Conservation (phyloP, 257 asterid genomes). For the Nicotiana tomentosiformis region DNA sequence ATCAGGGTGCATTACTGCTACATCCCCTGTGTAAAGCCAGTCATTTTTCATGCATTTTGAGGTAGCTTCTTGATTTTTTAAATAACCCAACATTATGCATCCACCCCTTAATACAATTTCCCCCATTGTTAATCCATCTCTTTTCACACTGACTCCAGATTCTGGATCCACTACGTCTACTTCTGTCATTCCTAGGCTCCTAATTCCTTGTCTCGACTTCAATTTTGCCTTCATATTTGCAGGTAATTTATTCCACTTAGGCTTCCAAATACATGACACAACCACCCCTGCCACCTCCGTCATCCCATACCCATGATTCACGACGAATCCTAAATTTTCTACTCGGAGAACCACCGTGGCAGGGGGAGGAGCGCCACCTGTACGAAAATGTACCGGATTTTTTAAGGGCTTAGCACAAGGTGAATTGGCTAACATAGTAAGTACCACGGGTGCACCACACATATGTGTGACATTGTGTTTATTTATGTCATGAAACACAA, state of each 20-base stretch:
- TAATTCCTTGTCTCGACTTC: slow-evolving; percentile 69
- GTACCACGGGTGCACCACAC: slow-evolving; percentile 85
- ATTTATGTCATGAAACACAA: slow-evolving; percentile 27
- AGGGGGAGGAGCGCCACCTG: slow-evolving; percentile 77
- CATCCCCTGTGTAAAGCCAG: slow-evolving; percentile 78
- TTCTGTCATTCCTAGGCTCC: slow-evolving; percentile 42
- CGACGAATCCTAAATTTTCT: slow-evolving; percentile 51
- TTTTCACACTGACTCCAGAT: slow-evolving; percentile 39
- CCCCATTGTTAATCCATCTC: slow-evolving; percentile 51
- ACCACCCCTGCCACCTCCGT: slow-evolving; percentile 71
- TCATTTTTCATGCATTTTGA: slow-evolving; percentile 42
- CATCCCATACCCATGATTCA: slow-evolving; percentile 71
- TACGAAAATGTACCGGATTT: slow-evolving; percentile 37
- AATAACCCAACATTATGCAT: slow-evolving; percentile 62
- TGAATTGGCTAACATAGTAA: slow-evolving; percentile 51
- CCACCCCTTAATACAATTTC: slow-evolving; percentile 61
- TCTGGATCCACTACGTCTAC: slow-evolving; percentile 54
- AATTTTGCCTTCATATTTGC: slow-evolving; percentile 45
- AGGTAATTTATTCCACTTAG: slow-evolving; percentile 46
- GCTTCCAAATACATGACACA: slow-evolving; percentile 67
- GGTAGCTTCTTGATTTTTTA: slow-evolving; percentile 51
- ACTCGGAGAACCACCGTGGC: slow-evolving; percentile 49
- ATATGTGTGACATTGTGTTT: slow-evolving; percentile 55
- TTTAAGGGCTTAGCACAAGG: slow-evolving; percentile 26
- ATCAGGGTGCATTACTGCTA: slow-evolving; percentile 67